Evolutionary conservation across 2,329 filamentous ascomycete species (phyloP).

Genomic region (Fusarium virguliforme): DNA sequence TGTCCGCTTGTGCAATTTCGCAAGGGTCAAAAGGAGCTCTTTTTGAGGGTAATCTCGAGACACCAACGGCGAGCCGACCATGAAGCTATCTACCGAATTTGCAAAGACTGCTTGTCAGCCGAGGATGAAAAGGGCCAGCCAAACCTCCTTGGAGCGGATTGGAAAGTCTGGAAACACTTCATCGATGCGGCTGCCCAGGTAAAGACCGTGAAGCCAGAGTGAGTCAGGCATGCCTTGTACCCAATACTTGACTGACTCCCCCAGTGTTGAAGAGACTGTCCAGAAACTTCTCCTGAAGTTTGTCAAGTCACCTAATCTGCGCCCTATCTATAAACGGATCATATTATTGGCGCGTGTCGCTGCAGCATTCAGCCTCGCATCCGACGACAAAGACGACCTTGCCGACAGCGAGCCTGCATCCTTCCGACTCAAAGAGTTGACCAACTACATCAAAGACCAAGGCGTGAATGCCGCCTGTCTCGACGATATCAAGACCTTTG

Average conservation of each 20-base stretch:
- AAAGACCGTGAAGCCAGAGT: slow-evolving; percentile 55
- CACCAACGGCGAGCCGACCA: slow-evolving; percentile 61
- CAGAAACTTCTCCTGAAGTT: slow-evolving; percentile 54
- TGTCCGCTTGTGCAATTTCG: slow-evolving; percentile 63
- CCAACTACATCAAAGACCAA: slow-evolving; percentile 58
- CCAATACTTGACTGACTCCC: slow-evolving; percentile 24
- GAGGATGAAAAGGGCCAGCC: slow-evolving; percentile 58
- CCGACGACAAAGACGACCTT: slow-evolving; percentile 53
- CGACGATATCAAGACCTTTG: slow-evolving; percentile 64
- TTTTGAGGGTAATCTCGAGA: slow-evolving; percentile 60
- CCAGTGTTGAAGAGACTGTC: slow-evolving; percentile 50
- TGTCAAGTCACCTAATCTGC: slow-evolving; percentile 50
- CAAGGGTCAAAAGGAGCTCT: slow-evolving; percentile 64
- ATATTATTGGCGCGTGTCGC: slow-evolving; percentile 59
- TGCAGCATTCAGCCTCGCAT: slow-evolving; percentile 56
- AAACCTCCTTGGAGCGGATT: slow-evolving; percentile 64
- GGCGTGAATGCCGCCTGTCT: slow-evolving; percentile 61
- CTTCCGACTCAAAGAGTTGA: slow-evolving; percentile 55
- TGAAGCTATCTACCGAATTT: slow-evolving; percentile 62
- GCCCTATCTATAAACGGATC: slow-evolving; percentile 60
- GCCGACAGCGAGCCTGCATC: slow-evolving; percentile 50
- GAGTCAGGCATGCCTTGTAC: slow-evolving; percentile 22
- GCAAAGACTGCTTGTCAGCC: slow-evolving; percentile 60
- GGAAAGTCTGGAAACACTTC: slow-evolving; percentile 59
- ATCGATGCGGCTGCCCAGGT: slow-evolving; percentile 58